phyloP scores from a whole-genome alignment of 2,329 filamentous ascomycete species.

The Clonostachys solani region DNA sequence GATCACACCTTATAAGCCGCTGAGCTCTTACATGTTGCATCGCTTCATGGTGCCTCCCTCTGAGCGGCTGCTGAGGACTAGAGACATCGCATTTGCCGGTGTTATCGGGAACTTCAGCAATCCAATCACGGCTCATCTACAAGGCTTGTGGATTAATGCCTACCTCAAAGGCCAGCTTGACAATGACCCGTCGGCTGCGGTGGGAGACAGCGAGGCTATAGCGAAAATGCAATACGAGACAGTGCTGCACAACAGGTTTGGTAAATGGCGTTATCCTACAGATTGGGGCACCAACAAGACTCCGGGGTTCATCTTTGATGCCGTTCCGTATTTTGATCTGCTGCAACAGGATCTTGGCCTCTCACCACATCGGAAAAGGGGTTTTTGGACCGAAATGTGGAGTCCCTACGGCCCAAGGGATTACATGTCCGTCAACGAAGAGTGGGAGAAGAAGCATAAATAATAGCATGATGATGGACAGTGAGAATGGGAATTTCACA shows the following conservation, averaged over 20 bases:
- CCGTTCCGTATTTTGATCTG: slow-evolving; percentile 50
- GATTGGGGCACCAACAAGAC: slow-evolving; percentile 59
- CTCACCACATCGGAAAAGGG: slow-evolving; percentile 12
- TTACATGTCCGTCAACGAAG: background rate
- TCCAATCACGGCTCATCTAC: slow-evolving; percentile 22
- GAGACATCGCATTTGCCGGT: slow-evolving; percentile 23
- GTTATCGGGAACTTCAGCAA: slow-evolving; percentile 24
- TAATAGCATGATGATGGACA: background rate
- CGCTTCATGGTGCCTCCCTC: slow-evolving; percentile 16
- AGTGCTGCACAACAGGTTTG: slow-evolving; percentile 62
- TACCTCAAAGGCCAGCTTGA: slow-evolving; percentile 48
- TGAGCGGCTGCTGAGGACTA: slow-evolving; percentile 9
- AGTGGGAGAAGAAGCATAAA: background rate
- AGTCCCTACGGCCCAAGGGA: background rate
- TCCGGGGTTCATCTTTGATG: slow-evolving; percentile 53
- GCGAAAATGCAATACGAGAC: slow-evolving; percentile 45
- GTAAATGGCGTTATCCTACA: slow-evolving; percentile 63
- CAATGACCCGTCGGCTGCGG: slow-evolving; percentile 8
- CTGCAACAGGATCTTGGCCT: slow-evolving; percentile 64
- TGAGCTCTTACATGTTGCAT: slow-evolving; percentile 8
- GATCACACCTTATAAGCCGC: background rate
- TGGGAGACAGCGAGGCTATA: slow-evolving; percentile 11
- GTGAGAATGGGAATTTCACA: too few relatives aligned
- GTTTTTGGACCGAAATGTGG: background rate
- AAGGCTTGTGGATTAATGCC: slow-evolving; percentile 52